Evolutionary conservation across 2,329 filamentous ascomycete genomes (phyloP), one percentile per base, ranked within the genome.

Genomic region (Cladophialophora carrionii): DNA sequence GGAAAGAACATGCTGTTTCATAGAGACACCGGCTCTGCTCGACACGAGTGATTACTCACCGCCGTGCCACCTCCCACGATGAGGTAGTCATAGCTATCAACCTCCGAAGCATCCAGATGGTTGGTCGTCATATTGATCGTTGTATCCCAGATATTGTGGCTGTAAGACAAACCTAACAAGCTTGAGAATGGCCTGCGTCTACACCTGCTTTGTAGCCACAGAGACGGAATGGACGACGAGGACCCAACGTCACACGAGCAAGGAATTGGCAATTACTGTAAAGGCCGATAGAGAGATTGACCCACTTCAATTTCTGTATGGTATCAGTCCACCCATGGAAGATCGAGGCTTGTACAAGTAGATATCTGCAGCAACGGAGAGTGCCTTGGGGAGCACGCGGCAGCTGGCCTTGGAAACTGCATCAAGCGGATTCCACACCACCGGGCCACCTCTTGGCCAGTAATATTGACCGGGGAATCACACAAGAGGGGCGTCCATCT

Each of bases 11-110:
- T 4, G 37, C 14, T 43, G 37, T 43, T 20, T 17, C 37, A 43
- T n/a, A 43, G 37, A 43, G 37, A 43, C 9, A 7, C 37, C 17
- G 7, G 37, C 17, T 43, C 37, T 43, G 17, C 37, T 43, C 37
- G 37, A 43, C 37, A 43, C 37, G 17, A 43, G 17, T 24, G 17
- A 14, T 29, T 26, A 63, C 66, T 67, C 57, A 69, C 67, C 48
- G 91, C 91, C 57, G 91, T 95, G 74, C 91, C 91, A 69, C 91
- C 91, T 70, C 91, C 91, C 57, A 95, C 89, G 72, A 95, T 87
- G 76, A 95, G 84, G 81, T 93, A 95, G 84, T 95, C 91, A 79
- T 87, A 95, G 80, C 82, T 83, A 78, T 88, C 82, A 74, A 83
- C 83, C 71, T 89, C 87, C 74, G 84, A 80, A 68, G 85, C 77